A percentile compares a stretch with the other conserved stretches of the same genome.
Conservation (phyloP, 495 filamentous ascomycete species). For the Ramalina intermedia region DNA sequence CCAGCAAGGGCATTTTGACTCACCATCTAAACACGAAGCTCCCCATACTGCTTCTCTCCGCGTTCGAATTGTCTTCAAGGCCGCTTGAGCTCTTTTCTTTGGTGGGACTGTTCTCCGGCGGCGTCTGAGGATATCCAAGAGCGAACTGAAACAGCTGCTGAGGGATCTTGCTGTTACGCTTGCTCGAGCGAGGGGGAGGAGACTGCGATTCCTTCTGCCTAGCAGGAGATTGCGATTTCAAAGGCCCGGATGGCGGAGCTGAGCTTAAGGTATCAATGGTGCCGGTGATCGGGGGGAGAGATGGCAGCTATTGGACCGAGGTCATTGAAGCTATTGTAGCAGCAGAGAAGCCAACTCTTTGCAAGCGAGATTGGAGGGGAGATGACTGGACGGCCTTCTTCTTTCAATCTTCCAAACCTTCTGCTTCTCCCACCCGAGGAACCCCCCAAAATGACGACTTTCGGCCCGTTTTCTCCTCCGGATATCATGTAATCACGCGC, state of each 20-base stretch:
- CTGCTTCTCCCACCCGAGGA: no score
- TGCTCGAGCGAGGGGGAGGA: conserved; percentile 1
- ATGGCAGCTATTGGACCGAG: background rate
- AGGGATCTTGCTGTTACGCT: conserved; percentile 7
- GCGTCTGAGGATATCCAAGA: conserved; percentile 17
- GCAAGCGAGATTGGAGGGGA: no score
- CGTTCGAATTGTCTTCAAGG: background rate
- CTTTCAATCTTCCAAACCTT: no score
- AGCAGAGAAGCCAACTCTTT: no score
- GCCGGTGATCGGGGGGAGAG: background rate
- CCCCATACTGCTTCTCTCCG: conserved; percentile 26
- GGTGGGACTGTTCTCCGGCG: conserved; percentile 8
- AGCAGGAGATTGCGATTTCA: background rate
- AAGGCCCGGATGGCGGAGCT: conserved; percentile 1
- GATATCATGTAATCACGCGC: no score
- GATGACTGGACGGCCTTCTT: no score
- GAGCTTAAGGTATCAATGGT: conserved; percentile 13
- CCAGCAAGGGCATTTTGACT: conserved; percentile 11
- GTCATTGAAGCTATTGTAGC: background rate
- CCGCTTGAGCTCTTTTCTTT: background rate
- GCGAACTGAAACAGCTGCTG: conserved; percentile 17
- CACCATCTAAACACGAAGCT: conserved; percentile 42
- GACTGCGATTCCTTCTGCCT: background rate
- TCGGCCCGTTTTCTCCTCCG: no score
- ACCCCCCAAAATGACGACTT: no score